A percentile compares a stretch with the other conserved stretches of the same genome.
These are phyloP conservation scores for Coemansia pectinata DNA, from an alignment of 192 early-diverging fungal species.

Conservation along the genomic window DNA sequence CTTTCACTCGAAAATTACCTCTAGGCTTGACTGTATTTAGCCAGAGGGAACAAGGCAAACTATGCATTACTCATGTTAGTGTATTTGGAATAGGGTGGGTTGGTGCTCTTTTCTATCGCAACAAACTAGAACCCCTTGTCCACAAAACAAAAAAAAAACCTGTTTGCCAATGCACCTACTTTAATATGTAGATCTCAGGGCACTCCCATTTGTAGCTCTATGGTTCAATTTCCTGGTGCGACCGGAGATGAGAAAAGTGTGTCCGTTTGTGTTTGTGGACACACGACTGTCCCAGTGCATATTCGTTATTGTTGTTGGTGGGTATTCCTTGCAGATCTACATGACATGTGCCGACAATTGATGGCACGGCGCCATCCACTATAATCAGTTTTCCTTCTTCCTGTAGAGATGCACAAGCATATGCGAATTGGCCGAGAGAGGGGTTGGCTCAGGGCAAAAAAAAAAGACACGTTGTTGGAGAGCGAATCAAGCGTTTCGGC, in stretches of 20 bases:
- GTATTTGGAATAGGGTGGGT: neutral
- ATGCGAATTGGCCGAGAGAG: neutral
- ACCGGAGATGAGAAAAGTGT: neutral
- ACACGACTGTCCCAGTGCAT: constrained; percentile 1
- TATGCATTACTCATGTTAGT: neutral
- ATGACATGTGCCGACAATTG: constrained; percentile 6
- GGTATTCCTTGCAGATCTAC: constrained; percentile 4
- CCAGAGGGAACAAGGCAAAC: neutral
- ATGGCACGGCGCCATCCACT: constrained; percentile 7
- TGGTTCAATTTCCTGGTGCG: neutral
- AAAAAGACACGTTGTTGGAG: neutral
- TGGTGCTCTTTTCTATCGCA: neutral
- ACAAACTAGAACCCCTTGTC: neutral
- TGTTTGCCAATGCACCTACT: neutral
- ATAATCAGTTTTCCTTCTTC: neutral
- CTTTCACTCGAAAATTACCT: neutral
- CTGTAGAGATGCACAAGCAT: neutral
- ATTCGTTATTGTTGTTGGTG: neutral
- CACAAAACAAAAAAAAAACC: neutral
- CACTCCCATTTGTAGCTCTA: neutral
- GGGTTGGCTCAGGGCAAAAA: neutral
- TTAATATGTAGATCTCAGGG: constrained; percentile 8
- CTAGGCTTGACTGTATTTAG: neutral
- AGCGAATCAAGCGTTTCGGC: neutral
- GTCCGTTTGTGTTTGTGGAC: neutral